phyloP scores from a whole-genome alignment of 306 rosid species.

The Astragalus membranaceus region DNA sequence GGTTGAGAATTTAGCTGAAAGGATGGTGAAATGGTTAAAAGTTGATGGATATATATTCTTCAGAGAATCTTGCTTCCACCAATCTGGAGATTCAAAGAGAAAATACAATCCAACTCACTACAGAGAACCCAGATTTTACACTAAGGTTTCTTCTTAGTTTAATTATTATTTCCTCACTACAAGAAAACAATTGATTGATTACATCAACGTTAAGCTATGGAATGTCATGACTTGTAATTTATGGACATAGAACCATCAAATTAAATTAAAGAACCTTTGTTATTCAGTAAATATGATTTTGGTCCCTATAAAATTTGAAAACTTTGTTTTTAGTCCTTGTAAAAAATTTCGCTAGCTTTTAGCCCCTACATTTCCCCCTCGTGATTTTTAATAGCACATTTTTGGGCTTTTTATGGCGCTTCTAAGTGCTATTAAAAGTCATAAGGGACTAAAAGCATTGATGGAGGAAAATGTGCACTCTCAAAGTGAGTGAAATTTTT shows the following conservation, averaged over 20 bases:
- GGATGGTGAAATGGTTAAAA: constrained; percentile 84
- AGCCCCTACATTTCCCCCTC: too few relatives aligned
- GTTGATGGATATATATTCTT: constrained; percentile 84
- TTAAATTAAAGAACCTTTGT: background rate
- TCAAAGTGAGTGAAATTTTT: too few relatives aligned
- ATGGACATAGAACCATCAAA: background rate
- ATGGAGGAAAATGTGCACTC: too few relatives aligned
- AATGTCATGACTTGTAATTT: background rate
- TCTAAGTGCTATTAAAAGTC: too few relatives aligned
- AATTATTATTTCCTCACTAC: background rate
- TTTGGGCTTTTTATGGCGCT: too few relatives aligned
- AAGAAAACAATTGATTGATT: background rate
- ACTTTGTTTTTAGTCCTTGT: too few relatives aligned
- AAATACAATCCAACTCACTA: constrained; percentile 94
- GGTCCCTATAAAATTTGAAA: too few relatives aligned
- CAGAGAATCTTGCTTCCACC: constrained; percentile 95
- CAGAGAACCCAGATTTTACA: constrained; percentile 87
- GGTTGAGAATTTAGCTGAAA: constrained; percentile 65
- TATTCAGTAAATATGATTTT: background rate
- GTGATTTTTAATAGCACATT: too few relatives aligned
- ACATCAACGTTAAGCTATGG: background rate
- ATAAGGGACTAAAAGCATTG: too few relatives aligned
- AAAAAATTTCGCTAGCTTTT: too few relatives aligned
- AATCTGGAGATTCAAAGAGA: constrained; percentile 90
- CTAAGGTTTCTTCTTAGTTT: constrained; percentile 48